These are phyloP conservation scores for Rhynchospora pubera DNA, from an alignment of 176 grass and related monocot genomes.

Conservation along the genomic window DNA sequence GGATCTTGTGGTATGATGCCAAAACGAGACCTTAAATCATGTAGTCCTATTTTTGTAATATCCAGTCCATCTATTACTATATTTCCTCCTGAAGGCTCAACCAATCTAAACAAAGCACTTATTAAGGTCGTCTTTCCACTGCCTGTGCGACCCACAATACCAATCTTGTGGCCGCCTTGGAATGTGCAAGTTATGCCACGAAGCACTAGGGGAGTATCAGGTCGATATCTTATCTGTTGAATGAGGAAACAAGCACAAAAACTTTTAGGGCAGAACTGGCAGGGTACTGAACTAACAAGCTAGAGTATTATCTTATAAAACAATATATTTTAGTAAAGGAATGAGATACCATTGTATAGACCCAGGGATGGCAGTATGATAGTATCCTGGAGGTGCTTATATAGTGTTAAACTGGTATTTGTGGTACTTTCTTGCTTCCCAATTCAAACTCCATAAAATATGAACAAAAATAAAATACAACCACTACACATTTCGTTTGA, in stretches of 20 bases:
- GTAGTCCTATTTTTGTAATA: slow-evolving; percentile 51
- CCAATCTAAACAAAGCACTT: slow-evolving; percentile 63
- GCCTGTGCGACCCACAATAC: slow-evolving; percentile 75
- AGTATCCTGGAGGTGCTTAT: too few relatives aligned
- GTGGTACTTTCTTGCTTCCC: background rate
- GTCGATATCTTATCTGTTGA: slow-evolving; percentile 57
- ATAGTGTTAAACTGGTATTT: background rate
- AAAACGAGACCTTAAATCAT: slow-evolving; percentile 62
- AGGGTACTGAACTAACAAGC: too few relatives aligned
- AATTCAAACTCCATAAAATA: background rate
- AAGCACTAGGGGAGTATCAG: slow-evolving; percentile 56
- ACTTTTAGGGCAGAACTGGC: too few relatives aligned
- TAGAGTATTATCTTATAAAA: too few relatives aligned
- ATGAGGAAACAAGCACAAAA: background rate
- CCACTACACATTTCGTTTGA: background rate
- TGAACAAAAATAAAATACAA: background rate
- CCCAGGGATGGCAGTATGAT: too few relatives aligned
- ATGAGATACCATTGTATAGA: too few relatives aligned
- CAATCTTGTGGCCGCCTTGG: slow-evolving; percentile 67
- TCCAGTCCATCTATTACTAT: slow-evolving; percentile 53
- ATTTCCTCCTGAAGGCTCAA: slow-evolving; percentile 65
- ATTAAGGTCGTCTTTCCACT: slow-evolving; percentile 88
- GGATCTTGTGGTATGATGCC: slow-evolving; percentile 88
- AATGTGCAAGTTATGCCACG: slow-evolving; percentile 67
- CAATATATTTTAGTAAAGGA: too few relatives aligned